Evolutionary conservation across 495 filamentous ascomycete species (phyloP).

Genomic region (Aspergillus baeticus): DNA sequence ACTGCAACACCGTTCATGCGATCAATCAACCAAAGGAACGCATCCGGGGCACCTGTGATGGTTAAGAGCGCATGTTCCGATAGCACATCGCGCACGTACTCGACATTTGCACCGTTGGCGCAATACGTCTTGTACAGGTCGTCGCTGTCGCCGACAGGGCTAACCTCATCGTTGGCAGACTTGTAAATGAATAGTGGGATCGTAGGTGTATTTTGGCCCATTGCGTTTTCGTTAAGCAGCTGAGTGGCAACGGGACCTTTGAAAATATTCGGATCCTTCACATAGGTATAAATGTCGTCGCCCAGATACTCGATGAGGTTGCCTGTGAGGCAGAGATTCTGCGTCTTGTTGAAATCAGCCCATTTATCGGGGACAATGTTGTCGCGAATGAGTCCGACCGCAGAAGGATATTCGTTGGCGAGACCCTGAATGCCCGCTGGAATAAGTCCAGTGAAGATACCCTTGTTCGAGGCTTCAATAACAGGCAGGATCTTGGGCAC

Average conservation of each 20-base stretch:
- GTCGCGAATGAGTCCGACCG: slow-evolving; percentile 8
- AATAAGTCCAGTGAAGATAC: slow-evolving; percentile 18
- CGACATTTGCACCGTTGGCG: slow-evolving; percentile 12
- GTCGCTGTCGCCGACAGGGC: slow-evolving; percentile 39
- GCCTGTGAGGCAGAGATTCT: slow-evolving; percentile 16
- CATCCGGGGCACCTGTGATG: slow-evolving; percentile 19
- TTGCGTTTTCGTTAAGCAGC: slow-evolving; percentile 18
- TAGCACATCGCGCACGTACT: slow-evolving; percentile 19
- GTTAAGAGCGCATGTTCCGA: slow-evolving; percentile 18
- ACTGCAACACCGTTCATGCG: slow-evolving; percentile 20
- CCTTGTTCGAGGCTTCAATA: slow-evolving; percentile 20
- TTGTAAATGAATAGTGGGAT: slow-evolving; percentile 52
- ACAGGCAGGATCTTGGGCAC: slow-evolving; percentile 25
- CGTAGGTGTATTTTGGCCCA: slow-evolving; percentile 30
- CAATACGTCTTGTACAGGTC: slow-evolving; percentile 41
- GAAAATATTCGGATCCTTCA: slow-evolving; percentile 16
- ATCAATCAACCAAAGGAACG: slow-evolving; percentile 23
- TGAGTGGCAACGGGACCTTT: background rate
- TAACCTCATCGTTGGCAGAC: slow-evolving; percentile 45
- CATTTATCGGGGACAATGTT: slow-evolving; percentile 13
- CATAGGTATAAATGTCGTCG: slow-evolving; percentile 19
- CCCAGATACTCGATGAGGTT: slow-evolving; percentile 17
- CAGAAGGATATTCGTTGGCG: slow-evolving; percentile 23
- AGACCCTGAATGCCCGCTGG: slow-evolving; percentile 22
- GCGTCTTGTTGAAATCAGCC: slow-evolving; percentile 19